Conservation (phyloP, 148 eudicot species). For the Rhododendron henanense region DNA sequence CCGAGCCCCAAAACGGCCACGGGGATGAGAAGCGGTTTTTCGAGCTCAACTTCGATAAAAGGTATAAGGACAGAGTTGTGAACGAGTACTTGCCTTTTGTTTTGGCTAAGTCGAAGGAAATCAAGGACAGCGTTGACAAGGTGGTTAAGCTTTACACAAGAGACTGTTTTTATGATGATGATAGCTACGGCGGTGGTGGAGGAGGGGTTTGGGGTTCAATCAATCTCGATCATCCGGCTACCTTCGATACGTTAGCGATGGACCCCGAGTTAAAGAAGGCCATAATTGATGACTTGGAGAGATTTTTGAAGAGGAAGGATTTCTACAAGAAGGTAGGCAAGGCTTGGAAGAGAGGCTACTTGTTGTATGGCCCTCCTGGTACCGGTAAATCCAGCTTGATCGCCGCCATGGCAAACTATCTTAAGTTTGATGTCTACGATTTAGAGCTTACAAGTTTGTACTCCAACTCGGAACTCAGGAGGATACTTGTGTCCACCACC, state of each 20-base stretch:
- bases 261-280: neutral
- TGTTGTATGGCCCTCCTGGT: neutral
- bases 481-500: neutral
- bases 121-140: neutral
- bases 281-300: neutral
- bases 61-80: neutral
- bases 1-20: conserved; percentile 23
- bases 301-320: neutral
- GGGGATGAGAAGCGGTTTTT: neutral
- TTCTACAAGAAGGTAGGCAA: neutral
- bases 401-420: neutral
- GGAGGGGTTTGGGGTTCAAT: neutral
- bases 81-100: neutral
- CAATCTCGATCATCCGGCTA: neutral
- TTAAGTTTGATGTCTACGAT: neutral
- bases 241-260: neutral
- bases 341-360: neutral
- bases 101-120: neutral
- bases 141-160: neutral
- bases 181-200: too few relatives aligned
- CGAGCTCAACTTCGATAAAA: neutral
- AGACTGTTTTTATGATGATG: too few relatives aligned
- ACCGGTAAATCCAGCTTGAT: neutral
- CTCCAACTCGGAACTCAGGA: neutral
- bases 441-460: neutral